Evolutionary conservation across 345 rosid genomes (phyloP).

Genomic region (Crucihimalaya himalaica): DNA sequence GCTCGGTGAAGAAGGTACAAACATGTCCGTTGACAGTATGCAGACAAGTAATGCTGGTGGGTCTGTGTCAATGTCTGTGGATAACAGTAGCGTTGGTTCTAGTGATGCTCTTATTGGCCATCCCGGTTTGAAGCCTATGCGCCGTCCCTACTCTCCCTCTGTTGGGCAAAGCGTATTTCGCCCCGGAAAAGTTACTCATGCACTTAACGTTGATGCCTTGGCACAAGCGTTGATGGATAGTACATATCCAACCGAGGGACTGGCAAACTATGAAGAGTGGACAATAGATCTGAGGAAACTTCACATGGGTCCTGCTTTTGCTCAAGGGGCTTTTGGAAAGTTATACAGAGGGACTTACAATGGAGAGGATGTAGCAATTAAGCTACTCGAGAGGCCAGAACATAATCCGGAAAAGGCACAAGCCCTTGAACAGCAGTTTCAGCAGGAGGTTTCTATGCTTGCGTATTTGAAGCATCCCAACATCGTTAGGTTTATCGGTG

Average conservation of each 20-base stretch:
- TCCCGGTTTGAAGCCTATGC: constrained; percentile 55
- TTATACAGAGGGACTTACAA: constrained; percentile 51
- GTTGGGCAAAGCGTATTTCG: constrained; percentile 55
- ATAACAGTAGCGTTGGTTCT: constrained; percentile 66
- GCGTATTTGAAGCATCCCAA: constrained; percentile 43
- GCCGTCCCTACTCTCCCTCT: constrained; percentile 44
- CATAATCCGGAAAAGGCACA: constrained; percentile 41
- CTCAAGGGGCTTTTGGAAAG: constrained; percentile 68
- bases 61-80: constrained; percentile 68
- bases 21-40: constrained; percentile 59
- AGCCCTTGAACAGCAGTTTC: constrained; percentile 47
- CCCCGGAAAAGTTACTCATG: constrained; percentile 53
- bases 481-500: constrained; percentile 43
- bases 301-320: constrained; percentile 59
- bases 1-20: constrained; percentile 58
- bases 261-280: constrained; percentile 60
- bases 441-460: constrained; percentile 48
- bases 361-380: constrained; percentile 54
- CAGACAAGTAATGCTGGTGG: constrained; percentile 66
- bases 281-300: constrained; percentile 61
- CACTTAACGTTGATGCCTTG: constrained; percentile 57
- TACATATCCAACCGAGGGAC: constrained; percentile 48
- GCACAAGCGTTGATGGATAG: constrained; percentile 61
- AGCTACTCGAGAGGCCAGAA: constrained; percentile 46
- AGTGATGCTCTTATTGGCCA: constrained; percentile 60